These are phyloP conservation scores for Mimosa bimucronata DNA, from an alignment of 306 rosid species.

Conservation along the genomic window DNA sequence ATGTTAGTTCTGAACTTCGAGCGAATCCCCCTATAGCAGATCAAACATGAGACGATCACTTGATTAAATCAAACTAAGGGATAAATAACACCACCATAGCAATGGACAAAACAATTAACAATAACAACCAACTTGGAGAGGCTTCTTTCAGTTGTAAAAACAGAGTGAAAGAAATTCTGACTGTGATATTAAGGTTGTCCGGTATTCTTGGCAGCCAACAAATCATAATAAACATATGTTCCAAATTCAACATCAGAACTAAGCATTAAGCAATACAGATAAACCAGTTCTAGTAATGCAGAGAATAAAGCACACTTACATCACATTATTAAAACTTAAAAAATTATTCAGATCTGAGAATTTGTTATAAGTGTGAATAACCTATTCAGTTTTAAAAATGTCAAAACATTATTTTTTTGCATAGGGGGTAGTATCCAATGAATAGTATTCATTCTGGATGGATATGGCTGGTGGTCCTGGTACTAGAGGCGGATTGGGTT, in stretches of 20 bases:
- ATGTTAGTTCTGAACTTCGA: neutral
- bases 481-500: conserved; percentile 66
- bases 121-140: too few species aligned
- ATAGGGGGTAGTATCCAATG: neutral
- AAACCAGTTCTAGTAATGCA: neutral
- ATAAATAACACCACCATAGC: too few species aligned
- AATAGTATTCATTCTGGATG: too few species aligned
- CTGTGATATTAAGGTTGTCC: neutral
- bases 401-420: too few species aligned
- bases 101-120: neutral
- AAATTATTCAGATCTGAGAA: neutral
- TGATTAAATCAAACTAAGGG: neutral
- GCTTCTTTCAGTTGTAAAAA: too few species aligned
- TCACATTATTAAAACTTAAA: neutral
- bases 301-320: neutral
- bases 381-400: neutral
- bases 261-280: neutral
- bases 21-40: neutral
- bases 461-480: conserved; percentile 41
- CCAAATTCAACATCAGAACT: neutral
- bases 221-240: neutral
- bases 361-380: neutral
- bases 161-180: neutral
- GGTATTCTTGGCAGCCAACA: neutral
- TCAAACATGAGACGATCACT: neutral